Percentiles rank a stretch among this genome's conserved stretches.
Conservation (phyloP, 805 yeast genomes). For the Metschnikowia sp. region DNA sequence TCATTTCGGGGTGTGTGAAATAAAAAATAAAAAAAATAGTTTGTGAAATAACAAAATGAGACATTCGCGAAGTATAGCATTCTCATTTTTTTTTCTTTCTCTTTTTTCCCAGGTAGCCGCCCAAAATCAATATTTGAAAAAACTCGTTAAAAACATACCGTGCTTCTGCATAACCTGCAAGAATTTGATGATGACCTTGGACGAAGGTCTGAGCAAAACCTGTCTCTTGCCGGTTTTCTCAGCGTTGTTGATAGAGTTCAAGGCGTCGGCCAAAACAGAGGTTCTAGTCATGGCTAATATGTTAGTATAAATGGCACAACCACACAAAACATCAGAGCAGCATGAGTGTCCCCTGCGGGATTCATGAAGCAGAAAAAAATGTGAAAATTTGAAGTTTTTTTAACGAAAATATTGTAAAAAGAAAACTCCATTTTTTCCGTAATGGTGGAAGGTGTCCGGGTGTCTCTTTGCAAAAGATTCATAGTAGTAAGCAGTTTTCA, state of each 20-base stretch:
- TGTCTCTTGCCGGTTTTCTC: slow-evolving; percentile 37
- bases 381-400: neutral
- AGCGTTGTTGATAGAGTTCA: slow-evolving; percentile 36
- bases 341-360: slow-evolving; percentile 22
- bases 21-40: neutral
- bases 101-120: no score
- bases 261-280: slow-evolving; percentile 36
- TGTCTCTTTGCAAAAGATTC: slow-evolving; percentile 4
- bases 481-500: slow-evolving; percentile 3
- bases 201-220: slow-evolving; percentile 35
- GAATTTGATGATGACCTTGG: slow-evolving; percentile 32
- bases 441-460: slow-evolving; percentile 9
- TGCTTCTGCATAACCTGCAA: slow-evolving; percentile 31
- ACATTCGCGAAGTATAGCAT: neutral
- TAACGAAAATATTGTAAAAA: neutral
- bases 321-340: slow-evolving; percentile 21
- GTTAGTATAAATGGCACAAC: slow-evolving; percentile 18
- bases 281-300: slow-evolving; percentile 28
- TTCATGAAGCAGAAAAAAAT: slow-evolving; percentile 17
- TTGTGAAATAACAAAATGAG: neutral
- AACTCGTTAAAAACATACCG: slow-evolving; percentile 20
- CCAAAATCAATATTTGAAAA: neutral
- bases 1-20: slow-evolving; percentile 68
- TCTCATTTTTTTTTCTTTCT: no score
- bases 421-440: neutral